Evolutionary conservation across 2,329 filamentous ascomycete species (phyloP), one percentile per base, ranked within the genome.

Genomic region (Alternaria triticina): DNA sequence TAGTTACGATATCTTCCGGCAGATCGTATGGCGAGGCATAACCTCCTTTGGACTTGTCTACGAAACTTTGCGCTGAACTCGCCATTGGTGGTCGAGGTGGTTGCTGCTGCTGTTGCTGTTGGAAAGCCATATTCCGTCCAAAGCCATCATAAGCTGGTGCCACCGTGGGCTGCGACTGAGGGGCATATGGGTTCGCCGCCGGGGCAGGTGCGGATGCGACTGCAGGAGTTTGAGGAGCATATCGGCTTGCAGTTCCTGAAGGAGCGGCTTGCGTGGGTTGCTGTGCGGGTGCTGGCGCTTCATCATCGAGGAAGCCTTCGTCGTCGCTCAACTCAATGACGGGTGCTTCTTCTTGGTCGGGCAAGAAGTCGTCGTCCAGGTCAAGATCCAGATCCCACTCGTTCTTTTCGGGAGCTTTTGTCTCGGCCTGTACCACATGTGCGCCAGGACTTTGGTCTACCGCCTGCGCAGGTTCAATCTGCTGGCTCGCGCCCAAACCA

Each of bases 21-120:
- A 99, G 85, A 81, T 99, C 96, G 73, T 97, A 99, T 0, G 96
- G 96, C 20, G 95, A 98, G 52, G 91, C 87, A 77, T 99, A 99
- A 8, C 95, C 94, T 59, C 92, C 92, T 80, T 97, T 98, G 4
- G 93, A 84, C 79, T 96, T 96, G 79, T 95, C 91, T 6, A 88
- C 93, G 79, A 97, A 99, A 80, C 95, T 98, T 77, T 96, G 89
- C 1, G 82, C 78, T 36, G 78, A 79, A 44, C 73, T 77, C 23
- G 77, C 88, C 85, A 80, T 89, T 89, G 62, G 67, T 68, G 71
- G 86, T 71, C 65, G 86, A 51, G 81, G 75, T 17, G 82, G 76
- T 54, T 74, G 74, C 36, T 74, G 70, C 43, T 66, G 72, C 17
- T 82, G 77, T 54, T 75, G 75, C 40, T 75, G 71, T 33, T 67